Evolutionary conservation across 805 yeast genomes (phyloP).

Genomic region (Alloascoidea hylecoeti): DNA sequence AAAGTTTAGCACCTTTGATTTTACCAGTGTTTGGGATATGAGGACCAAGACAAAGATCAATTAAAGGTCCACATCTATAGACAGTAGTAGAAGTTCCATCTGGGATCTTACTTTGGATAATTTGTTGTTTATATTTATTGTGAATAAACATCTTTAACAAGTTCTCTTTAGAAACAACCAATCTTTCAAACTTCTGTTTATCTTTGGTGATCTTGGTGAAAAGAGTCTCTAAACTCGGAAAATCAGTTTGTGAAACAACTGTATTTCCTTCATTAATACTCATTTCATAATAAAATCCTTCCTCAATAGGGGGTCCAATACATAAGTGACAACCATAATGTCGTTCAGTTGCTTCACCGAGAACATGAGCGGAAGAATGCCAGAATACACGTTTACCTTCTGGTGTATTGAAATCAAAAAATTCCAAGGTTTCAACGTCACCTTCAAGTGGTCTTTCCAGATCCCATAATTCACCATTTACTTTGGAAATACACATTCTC

Average conservation of each 20-base stretch:
- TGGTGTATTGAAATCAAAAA: constrained; percentile 83
- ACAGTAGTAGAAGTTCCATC: constrained; percentile 95
- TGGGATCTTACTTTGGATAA: constrained; percentile 80
- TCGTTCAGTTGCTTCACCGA: constrained; percentile 97
- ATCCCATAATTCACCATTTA: constrained; percentile 89
- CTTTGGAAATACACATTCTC: constrained; percentile 82
- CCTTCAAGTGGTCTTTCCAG: constrained; percentile 84
- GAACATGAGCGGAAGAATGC: constrained; percentile 97
- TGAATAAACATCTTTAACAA: constrained; percentile 85
- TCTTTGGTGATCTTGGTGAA: constrained; percentile 87
- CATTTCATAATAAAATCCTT: constrained; percentile 97
- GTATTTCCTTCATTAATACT: constrained; percentile 64
- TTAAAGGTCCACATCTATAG: constrained; percentile 94
- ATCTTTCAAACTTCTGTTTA: constrained; percentile 88
- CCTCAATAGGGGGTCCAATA: constrained; percentile 94
- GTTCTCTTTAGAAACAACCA: constrained; percentile 85
- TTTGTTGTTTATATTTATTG: constrained; percentile 88
- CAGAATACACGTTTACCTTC: constrained; percentile 95
- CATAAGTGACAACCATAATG: constrained; percentile 89
- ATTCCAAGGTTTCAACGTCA: constrained; percentile 47
- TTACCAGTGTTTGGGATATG: constrained; percentile 96
- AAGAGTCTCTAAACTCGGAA: constrained; percentile 68
- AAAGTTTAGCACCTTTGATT: constrained; percentile 84
- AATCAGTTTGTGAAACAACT: constrained; percentile 72
- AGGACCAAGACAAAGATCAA: constrained; percentile 95